These are phyloP conservation scores for Rheum nobile DNA, from an alignment of 148 eudicot genomes.

Conservation along the genomic window DNA sequence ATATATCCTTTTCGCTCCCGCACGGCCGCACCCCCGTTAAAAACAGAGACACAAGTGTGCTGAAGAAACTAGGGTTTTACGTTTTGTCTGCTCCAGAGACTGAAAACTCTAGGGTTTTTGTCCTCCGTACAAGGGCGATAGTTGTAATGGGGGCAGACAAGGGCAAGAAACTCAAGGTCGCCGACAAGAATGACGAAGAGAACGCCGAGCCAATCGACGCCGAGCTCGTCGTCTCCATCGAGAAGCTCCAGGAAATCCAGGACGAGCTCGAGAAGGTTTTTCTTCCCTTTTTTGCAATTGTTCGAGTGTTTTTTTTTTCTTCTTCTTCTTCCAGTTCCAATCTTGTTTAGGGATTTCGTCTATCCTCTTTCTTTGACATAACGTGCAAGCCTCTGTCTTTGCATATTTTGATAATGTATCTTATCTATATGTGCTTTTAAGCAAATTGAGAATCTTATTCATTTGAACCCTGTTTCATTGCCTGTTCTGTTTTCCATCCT, in stretches of 20 bases:
- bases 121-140: not conserved
- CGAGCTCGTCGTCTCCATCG: conserved; percentile 57
- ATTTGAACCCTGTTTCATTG: not conserved
- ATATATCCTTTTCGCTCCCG: too few relatives aligned
- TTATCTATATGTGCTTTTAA: not conserved
- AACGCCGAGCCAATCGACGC: conserved; percentile 43
- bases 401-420: not conserved
- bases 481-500: not conserved
- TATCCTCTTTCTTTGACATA: not conserved
- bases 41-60: too few relatives aligned
- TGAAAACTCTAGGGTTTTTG: conserved; percentile 4
- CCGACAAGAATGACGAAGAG: conserved; percentile 43
- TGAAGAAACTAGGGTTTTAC: not conserved
- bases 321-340: too few relatives aligned
- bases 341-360: not conserved
- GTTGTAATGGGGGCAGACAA: conserved; percentile 54
- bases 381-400: not conserved
- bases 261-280: conserved; percentile 89
- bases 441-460: not conserved
- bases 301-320: too few relatives aligned
- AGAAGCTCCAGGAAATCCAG: conserved; percentile 84
- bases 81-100: not conserved
- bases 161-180: conserved; percentile 60
- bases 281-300: not conserved
- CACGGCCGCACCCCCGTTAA: too few relatives aligned